Base-by-base conservation (phyloP, 768 basidiomycete genomes). In the Leccinum sublutescens region DNA sequence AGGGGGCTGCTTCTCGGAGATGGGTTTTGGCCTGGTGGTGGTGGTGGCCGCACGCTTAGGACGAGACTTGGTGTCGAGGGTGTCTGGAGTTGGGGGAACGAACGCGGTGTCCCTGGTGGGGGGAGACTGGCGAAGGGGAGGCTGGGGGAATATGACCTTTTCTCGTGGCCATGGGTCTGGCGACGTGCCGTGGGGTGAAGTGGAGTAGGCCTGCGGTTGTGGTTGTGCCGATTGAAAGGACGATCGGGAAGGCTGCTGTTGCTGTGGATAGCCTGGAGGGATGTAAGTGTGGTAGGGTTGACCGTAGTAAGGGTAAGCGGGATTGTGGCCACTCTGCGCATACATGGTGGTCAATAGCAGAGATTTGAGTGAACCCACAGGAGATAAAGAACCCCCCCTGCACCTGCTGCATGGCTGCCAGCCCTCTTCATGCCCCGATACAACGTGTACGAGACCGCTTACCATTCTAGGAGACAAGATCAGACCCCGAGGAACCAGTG, bases 301-400 rank as follows among this genome's bases (percentile, higher is more conserved):
- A 19, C 72, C 72, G 62, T 80, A 81, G 72, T 79, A 79, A 25
- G 76, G 69, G 69, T 82, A 83, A 51, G 68, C 74, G 52, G 73
- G 64, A 50, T 77, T 80, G 66, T 79, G 80, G 49, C 64, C 75
- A 45, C 43, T 45, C 19, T 19, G 43, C 4, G 19, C 43, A 21
- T 45, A 45, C 49, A 74, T 76, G 40, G 57, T 60, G 65, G 60
- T 53, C 34, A 52, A 61, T 25, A 27, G 52, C 53, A 56, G 27
- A 34, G 12, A 34, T 34, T 34, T 34, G 11, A 34, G 12, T 36
- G 14, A 36, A 36, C 36, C 27, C 23, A 59, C 48, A 31, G 54
- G 54, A 21, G 63, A 62, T 61, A 62, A 62, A 61, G 59, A 52
- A 54, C 10, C 43, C 40, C 36, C 43, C 43, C 45, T 36, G 54